Evolutionary conservation across 2,329 filamentous ascomycete genomes (phyloP).

Genomic region (Thelonectria rubi): DNA sequence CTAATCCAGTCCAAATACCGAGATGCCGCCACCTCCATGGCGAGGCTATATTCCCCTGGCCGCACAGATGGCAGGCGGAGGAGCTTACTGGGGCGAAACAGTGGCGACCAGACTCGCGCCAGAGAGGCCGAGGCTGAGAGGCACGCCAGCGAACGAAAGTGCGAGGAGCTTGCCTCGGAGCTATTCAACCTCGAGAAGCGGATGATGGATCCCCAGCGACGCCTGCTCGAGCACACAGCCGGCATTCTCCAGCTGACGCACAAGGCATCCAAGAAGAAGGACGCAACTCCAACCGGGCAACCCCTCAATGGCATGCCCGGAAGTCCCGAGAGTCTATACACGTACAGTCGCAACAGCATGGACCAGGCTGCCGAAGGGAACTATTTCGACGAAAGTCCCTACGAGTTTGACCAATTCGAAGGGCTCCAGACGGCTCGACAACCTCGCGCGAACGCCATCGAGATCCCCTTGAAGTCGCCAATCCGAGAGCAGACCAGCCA

Average conservation of each 20-base stretch:
- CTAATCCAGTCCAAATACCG: slow-evolving; percentile 92
- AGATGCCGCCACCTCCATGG: slow-evolving; percentile 89
- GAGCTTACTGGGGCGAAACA: slow-evolving; percentile 61
- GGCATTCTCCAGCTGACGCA: slow-evolving; percentile 93
- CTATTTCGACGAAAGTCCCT: slow-evolving; percentile 79
- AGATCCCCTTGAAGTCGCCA: slow-evolving; percentile 67
- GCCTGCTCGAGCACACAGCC: slow-evolving; percentile 88
- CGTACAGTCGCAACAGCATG: slow-evolving; percentile 68
- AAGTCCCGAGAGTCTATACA: slow-evolving; percentile 80
- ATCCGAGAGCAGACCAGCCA: slow-evolving; percentile 63
- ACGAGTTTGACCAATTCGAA: slow-evolving; percentile 73
- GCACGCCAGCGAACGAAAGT: slow-evolving; percentile 77
- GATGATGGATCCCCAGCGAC: slow-evolving; percentile 76
- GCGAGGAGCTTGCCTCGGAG: slow-evolving; percentile 84
- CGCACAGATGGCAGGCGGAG: slow-evolving; percentile 56
- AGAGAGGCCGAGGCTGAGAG: slow-evolving; percentile 78
- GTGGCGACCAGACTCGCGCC: slow-evolving; percentile 59
- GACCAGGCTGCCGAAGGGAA: slow-evolving; percentile 64
- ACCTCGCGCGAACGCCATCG: slow-evolving; percentile 56
- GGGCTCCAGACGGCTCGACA: slow-evolving; percentile 45
- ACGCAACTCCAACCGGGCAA: slow-evolving; percentile 53
- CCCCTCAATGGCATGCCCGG: slow-evolving; percentile 70
- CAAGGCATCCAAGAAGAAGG: slow-evolving; percentile 71
- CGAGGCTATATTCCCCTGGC: slow-evolving; percentile 77
- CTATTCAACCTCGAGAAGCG: slow-evolving; percentile 82